Percentiles rank a stretch among this genome's conserved stretches.
Conservation (phyloP, 1,284 basidiomycete species). For the Phlebopus sp. region DNA sequence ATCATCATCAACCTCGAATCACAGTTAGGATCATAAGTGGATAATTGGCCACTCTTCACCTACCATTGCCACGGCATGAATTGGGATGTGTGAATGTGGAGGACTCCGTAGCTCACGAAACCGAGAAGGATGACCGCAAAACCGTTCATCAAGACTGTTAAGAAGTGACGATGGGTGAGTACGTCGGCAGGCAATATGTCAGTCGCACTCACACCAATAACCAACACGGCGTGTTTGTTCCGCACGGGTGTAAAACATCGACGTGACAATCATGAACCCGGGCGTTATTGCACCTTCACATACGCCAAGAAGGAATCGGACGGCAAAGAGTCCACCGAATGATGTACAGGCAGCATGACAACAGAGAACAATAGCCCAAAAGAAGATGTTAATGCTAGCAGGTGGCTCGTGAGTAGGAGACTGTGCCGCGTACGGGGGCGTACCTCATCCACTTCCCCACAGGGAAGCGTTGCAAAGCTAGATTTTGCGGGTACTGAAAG, state of each 20-base stretch:
- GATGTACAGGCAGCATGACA: slow-evolving; percentile 54
- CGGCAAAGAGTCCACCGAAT: slow-evolving; percentile 50
- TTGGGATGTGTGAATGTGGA: slow-evolving; percentile 41
- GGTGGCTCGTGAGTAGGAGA: not conserved
- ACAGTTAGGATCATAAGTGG: slow-evolving; percentile 3
- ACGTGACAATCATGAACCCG: slow-evolving; percentile 72
- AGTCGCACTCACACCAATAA: slow-evolving; percentile 62
- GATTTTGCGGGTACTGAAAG: slow-evolving; percentile 71
- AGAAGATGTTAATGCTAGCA: slow-evolving; percentile 53
- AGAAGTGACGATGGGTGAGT: slow-evolving; percentile 8
- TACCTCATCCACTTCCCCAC: slow-evolving; percentile 72
- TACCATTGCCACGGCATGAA: slow-evolving; percentile 59
- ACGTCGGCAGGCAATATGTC: not conserved
- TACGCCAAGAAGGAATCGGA: slow-evolving; percentile 52
- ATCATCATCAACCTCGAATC: slow-evolving; percentile 53
- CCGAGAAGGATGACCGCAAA: slow-evolving; percentile 66
- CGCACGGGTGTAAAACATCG: slow-evolving; percentile 75
- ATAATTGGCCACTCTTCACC: slow-evolving; percentile 4
- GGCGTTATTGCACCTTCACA: slow-evolving; percentile 75
- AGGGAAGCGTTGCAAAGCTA: slow-evolving; percentile 74
- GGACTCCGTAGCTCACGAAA: slow-evolving; percentile 51
- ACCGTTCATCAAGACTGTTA: slow-evolving; percentile 60
- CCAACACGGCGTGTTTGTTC: slow-evolving; percentile 74
- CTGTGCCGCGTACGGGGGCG: slow-evolving; percentile 4
- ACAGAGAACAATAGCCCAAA: slow-evolving; percentile 49